Evolutionary conservation across 305 asterid genomes (phyloP), one percentile per base, ranked within the genome.

Genomic region (Striga hermonthica): DNA sequence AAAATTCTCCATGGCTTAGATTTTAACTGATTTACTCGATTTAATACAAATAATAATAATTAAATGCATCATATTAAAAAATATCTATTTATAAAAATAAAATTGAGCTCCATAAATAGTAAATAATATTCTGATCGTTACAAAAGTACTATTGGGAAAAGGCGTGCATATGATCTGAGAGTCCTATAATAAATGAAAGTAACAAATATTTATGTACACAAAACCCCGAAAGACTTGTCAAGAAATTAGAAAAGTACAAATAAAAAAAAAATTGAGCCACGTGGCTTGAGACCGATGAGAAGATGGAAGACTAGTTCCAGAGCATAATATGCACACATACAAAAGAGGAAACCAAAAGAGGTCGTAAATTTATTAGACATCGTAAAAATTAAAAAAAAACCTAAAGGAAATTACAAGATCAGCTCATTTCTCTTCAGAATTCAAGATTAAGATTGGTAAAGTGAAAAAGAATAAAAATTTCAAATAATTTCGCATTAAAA

Each of bases 331-430:
- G n/a, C 28, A 12, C n/a, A 58, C 13, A 58, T 6, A 12, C 12
- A 37, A 58, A 58, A 58, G 47, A 36, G 7, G n/a, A 1, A 9
- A 44, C 3, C 52, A 53, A n/a, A 6, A 7, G 9, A 6, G 22
- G 34, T 12, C 22, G 34, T 38, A 28, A 22, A 54, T 37, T 65
- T 34, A 4, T 37, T 5, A 65, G 43, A 2, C 6, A 15, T 36
- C 4, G 14, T 39, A 39, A 4, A 9, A 8, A n/a, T n/a, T 38
- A 38, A 15, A 4, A 39, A 41, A 39, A 28, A 45, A 45, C 10
- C 14, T 31, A 53, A 31, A n/a, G 16, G 54, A 11, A 44, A 65
- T 65, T 41, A 44, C 62, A 11, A 10, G 6, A 62, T 2, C 57
- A 45, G 7, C 52, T 45, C 53, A 61, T 22, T 15, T 9, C 4